Percentiles rank a stretch among this genome's conserved stretches.
Conservation (phyloP, 495 filamentous ascomycete genomes). For the Choiromyces venosus region DNA sequence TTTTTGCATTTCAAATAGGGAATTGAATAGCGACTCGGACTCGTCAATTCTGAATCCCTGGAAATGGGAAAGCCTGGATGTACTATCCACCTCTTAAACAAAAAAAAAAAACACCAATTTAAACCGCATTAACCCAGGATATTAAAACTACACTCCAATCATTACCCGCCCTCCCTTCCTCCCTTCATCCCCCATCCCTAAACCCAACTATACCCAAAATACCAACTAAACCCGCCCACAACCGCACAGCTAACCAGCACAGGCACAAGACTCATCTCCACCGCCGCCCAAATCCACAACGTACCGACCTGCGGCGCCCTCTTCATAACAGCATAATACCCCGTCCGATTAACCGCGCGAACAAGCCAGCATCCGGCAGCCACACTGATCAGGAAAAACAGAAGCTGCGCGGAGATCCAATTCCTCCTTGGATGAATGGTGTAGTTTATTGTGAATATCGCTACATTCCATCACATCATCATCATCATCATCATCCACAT, state of each 20-base stretch:
- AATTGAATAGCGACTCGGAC: neutral
- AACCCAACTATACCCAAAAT: slow-evolving; percentile 58
- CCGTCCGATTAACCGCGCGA: slow-evolving; percentile 66
- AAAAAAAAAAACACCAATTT: neutral
- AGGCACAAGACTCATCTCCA: slow-evolving; percentile 72
- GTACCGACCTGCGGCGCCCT: slow-evolving; percentile 80
- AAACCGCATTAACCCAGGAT: neutral
- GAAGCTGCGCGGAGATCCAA: slow-evolving; percentile 51
- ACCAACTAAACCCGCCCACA: slow-evolving; percentile 63
- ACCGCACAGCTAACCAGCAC: slow-evolving; percentile 58
- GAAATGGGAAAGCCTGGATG: neutral
- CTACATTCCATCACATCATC: slow-evolving; percentile 45
- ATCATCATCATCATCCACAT: slow-evolving; percentile 21
- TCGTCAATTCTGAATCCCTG: neutral
- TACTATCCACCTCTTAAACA: neutral
- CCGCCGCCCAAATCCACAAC: slow-evolving; percentile 87
- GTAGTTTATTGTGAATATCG: slow-evolving; percentile 59
- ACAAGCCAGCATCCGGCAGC: slow-evolving; percentile 70
- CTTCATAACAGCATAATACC: slow-evolving; percentile 89
- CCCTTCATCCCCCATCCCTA: slow-evolving; percentile 7
- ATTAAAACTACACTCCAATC: neutral
- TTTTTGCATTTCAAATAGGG: neutral
- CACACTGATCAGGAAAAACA: slow-evolving; percentile 56
- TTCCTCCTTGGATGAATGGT: slow-evolving; percentile 53
- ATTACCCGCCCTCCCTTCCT: neutral